Base-by-base conservation (phyloP, 1,284 basidiomycete genomes). In the Papiliotrema fonsecae region DNA sequence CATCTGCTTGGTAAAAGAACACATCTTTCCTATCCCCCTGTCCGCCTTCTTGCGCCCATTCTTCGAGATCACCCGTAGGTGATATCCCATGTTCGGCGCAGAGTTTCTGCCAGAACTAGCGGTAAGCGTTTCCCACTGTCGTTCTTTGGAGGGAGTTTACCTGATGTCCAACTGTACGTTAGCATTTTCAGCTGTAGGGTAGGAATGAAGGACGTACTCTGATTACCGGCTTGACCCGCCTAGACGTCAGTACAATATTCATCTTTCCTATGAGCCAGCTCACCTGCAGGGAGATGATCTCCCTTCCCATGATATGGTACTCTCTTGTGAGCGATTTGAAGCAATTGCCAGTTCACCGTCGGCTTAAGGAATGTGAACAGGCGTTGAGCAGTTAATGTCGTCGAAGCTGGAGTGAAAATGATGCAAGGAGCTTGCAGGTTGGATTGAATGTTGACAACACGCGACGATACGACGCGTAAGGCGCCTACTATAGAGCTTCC, bases 1-100 rank as follows among this genome's bases (percentile, higher is more conserved):
- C 96, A 72, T 99, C 96, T 11, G 96, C 96, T 72, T 98, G 96
- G 73, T 99, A 99, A 77, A 99, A 99, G 77, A 99, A 99, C 36
- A 97, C 94, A 74, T 99, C 96, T 68, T 98, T 99, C 61, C 96
- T 80, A 74, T 98, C 96, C 4, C 88, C 87, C 51, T 67, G 67
- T n/a, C 62, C 62, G 26, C 87, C 88, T 63, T 93, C 90, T 3
- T 86, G 88, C 2, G 90, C 90, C 87, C 88, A 93, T 57, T 96
- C 91, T 72, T 96, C 90, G 35, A 94, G 81, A 52, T 90, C 89
- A 36, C 93, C 92, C 61, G 91, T 87, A 48, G 86, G 86, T 68
- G 82, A 91, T 76, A 97, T 97, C 22, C 93, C 93, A 68, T 97
- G 92, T 75, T 97, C 92, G 18, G 88, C 87, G 61, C 93, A 97